Percentiles rank a stretch among this genome's conserved stretches.
Evolutionary conservation across 208 protist species (phyloP).

Genomic region (Crithidia mellificae): DNA sequence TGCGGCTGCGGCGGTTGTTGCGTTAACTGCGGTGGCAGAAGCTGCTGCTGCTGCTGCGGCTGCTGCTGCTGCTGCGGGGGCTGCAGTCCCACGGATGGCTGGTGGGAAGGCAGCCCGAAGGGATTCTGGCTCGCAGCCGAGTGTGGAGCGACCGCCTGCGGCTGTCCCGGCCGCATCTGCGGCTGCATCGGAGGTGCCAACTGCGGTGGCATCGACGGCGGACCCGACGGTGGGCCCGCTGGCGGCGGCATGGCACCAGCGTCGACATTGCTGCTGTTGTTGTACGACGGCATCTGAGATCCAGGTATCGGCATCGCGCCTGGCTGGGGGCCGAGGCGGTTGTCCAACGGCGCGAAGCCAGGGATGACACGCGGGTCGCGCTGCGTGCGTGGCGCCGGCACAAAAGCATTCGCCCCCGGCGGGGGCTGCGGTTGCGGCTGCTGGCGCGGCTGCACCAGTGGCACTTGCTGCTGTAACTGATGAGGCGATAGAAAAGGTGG

Average conservation of each 20-base stretch:
- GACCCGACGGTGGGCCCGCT: neutral
- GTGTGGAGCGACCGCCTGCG: too few species aligned
- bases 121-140: too few species aligned
- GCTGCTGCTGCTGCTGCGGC: neutral
- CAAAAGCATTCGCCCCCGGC: neutral
- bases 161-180: too few species aligned
- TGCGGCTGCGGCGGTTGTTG: neutral
- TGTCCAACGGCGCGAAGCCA: neutral
- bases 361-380: neutral
- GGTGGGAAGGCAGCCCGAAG: too few species aligned
- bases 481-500: neutral
- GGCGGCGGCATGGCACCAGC: neutral
- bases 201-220: neutral
- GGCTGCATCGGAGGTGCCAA: too few species aligned
- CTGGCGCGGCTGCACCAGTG: neutral
- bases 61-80: neutral
- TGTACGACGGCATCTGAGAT: neutral
- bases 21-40: neutral
- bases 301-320: too few species aligned
- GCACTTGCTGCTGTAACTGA: neutral
- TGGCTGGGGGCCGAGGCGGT: too few species aligned
- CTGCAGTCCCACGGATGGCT: too few species aligned
- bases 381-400: neutral
- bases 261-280: too few species aligned
- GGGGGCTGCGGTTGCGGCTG: neutral